These are phyloP conservation scores for Ganoderma resinaceum DNA, from an alignment of 1,284 basidiomycete genomes.

Conservation along the genomic window DNA sequence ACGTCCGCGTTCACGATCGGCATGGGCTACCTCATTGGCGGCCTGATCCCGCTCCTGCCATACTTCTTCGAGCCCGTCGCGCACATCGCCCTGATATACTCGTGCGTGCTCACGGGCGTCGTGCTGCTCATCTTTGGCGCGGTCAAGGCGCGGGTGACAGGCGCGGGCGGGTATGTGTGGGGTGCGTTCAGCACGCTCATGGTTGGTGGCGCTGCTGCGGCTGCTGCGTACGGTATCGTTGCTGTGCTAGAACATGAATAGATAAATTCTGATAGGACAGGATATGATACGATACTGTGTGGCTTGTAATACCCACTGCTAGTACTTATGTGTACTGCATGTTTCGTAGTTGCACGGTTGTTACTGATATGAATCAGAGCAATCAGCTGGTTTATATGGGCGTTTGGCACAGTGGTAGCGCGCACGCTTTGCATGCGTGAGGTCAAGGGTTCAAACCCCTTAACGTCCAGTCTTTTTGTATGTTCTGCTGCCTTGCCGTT, in stretches of 20 bases:
- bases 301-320: neutral
- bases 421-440: conserved; percentile 46
- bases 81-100: conserved; percentile 74
- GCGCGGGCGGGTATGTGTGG: conserved; percentile 69
- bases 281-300: neutral
- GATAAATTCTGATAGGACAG: neutral
- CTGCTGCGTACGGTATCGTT: conserved; percentile 88
- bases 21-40: conserved; percentile 85
- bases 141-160: conserved; percentile 90
- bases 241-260: conserved; percentile 64
- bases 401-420: conserved; percentile 41
- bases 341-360: neutral
- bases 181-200: conserved; percentile 90
- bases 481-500: no score
- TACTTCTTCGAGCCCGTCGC: conserved; percentile 81
- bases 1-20: conserved; percentile 94
- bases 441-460: conserved; percentile 44
- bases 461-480: conserved; percentile 32
- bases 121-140: conserved; percentile 91
- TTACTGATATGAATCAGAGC: no score
- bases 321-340: neutral
- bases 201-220: conserved; percentile 91
- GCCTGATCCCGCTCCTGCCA: conserved; percentile 87
- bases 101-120: conserved; percentile 80
- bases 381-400: neutral